Evolutionary conservation across 2,329 filamentous ascomycete species (phyloP).

Genomic region (Colletotrichum sp.): DNA sequence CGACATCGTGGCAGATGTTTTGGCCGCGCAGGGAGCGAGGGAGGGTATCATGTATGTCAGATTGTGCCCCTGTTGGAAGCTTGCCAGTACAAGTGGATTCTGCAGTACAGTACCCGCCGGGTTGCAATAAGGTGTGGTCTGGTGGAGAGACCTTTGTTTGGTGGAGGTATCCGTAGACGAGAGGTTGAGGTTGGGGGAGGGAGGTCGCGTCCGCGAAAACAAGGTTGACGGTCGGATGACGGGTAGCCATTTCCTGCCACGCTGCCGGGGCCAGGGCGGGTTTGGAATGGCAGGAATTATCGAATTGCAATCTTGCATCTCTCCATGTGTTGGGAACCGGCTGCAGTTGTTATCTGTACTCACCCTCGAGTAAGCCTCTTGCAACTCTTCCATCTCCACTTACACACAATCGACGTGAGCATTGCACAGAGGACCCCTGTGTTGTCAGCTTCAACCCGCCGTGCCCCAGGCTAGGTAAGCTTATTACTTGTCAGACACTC

Average conservation of each 20-base stretch:
- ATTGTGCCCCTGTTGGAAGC: constrained; percentile 2
- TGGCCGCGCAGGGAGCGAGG: not conserved
- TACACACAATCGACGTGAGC: not conserved
- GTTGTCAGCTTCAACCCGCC: not conserved
- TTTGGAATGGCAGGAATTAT: not conserved
- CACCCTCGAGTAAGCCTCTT: not conserved
- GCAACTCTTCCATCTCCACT: not conserved
- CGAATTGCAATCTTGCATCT: not conserved
- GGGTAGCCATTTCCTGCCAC: not conserved
- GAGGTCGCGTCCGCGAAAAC: not conserved
- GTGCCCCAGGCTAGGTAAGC: not conserved
- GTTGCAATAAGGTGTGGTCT: not conserved
- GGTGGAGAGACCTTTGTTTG: not conserved
- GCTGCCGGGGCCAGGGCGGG: not conserved
- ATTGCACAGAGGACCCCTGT: not conserved
- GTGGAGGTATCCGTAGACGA: not conserved
- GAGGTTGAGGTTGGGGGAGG: not conserved
- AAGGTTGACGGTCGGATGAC: constrained; percentile 3
- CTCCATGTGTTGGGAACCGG: not conserved
- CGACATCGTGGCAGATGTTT: not conserved
- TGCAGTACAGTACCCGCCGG: not conserved
- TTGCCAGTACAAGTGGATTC: not conserved
- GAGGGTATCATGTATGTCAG: constrained; percentile 14
- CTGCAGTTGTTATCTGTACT: not conserved
- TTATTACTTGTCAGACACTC: not conserved